Evolutionary conservation across 345 rosid genomes (phyloP).

Genomic region (Aquilaria sinensis): DNA sequence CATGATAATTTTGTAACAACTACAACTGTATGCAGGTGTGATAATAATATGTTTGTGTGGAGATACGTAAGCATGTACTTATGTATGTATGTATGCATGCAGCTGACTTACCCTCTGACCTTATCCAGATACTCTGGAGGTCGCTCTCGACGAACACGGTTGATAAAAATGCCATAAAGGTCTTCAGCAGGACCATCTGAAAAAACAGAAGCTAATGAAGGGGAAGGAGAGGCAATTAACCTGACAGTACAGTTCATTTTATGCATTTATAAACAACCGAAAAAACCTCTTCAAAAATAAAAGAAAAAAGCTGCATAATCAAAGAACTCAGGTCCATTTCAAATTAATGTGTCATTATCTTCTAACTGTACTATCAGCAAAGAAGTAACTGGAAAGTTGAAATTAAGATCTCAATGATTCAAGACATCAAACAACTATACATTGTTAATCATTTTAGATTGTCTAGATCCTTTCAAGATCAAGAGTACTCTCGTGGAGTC

Average conservation of each 20-base stretch:
- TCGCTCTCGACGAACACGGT: slow-evolving; percentile 69
- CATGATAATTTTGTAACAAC: no score
- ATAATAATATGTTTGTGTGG: no score
- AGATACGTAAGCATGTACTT: no score
- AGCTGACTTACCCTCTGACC: slow-evolving; percentile 63
- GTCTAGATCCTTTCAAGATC: not conserved
- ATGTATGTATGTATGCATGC: not conserved
- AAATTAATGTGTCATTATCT: not conserved
- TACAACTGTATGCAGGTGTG: no score
- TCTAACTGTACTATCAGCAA: no score
- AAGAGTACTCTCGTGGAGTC: no score
- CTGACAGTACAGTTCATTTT: not conserved
- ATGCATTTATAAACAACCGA: not conserved
- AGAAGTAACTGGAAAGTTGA: no score
- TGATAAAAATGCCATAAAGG: slow-evolving; percentile 88
- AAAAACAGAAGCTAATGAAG: not conserved
- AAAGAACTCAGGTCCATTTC: not conserved
- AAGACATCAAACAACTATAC: no score
- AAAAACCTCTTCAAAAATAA: not conserved
- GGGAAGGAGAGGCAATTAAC: not conserved
- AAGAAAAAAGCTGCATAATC: no score
- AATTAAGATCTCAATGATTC: no score
- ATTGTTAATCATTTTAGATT: no score
- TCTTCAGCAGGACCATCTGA: slow-evolving; percentile 95
- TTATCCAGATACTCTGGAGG: slow-evolving; percentile 67